Conservation (phyloP, 345 rosid species). For the Dipteronia sinensis region DNA sequence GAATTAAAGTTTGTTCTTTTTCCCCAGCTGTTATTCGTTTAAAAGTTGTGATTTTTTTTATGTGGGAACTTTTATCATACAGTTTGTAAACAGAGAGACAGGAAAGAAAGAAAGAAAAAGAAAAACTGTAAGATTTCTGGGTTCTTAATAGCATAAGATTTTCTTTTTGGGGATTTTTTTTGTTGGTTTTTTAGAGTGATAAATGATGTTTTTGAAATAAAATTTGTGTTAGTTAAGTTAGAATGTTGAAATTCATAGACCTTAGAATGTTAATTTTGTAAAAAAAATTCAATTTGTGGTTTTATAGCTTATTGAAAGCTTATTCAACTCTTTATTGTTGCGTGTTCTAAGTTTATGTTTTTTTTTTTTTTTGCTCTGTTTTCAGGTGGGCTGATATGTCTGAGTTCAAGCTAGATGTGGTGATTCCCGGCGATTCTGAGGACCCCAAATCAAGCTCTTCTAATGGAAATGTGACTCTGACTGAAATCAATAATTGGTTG, state of each 20-base stretch:
- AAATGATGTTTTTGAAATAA: not conserved
- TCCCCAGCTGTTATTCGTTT: not conserved
- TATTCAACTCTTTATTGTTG: not conserved
- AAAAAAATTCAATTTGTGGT: not conserved
- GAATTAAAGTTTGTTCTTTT: not conserved
- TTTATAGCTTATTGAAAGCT: not conserved
- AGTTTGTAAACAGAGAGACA: not conserved
- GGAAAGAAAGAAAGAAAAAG: too few species aligned
- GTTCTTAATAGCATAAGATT: not conserved
- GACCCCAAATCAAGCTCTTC: constrained; percentile 36
- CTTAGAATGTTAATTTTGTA: too few species aligned
- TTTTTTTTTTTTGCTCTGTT: not conserved
- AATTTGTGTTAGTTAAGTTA: too few species aligned
- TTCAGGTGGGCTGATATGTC: constrained; percentile 51
- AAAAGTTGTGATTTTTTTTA: not conserved
- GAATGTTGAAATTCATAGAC: too few species aligned
- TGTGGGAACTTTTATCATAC: not conserved
- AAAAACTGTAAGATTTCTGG: not conserved
- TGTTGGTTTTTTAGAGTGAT: not conserved
- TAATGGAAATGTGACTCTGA: constrained; percentile 27
- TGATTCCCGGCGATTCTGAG: constrained; percentile 36
- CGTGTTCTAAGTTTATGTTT: not conserved
- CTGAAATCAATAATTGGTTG: constrained; percentile 35
- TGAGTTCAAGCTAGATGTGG: constrained; percentile 45
- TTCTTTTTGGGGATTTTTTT: not conserved